Evolutionary conservation across 2,329 filamentous ascomycete genomes (phyloP).

Genomic region (Neofusicoccum laricinum): DNA sequence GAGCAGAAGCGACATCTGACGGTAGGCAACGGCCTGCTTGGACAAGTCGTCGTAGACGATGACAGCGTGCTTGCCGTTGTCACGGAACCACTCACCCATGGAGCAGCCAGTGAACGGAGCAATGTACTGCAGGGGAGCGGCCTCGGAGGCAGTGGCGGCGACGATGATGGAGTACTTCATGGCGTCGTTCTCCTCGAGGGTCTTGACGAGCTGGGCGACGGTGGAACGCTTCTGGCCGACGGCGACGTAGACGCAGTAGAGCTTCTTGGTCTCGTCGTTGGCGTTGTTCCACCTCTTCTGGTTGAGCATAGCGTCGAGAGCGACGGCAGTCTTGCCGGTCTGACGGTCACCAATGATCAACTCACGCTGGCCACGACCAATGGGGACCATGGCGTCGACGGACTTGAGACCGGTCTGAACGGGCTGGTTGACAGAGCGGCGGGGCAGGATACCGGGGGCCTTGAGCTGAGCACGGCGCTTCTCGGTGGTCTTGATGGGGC

Average conservation of each 20-base stretch:
- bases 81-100: constrained; percentile 73
- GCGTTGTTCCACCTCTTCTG: constrained; percentile 95
- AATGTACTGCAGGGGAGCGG: constrained; percentile 89
- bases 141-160: constrained; percentile 95
- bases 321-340: constrained; percentile 99
- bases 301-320: constrained; percentile 97
- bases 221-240: constrained; percentile 99
- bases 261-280: constrained; percentile 92
- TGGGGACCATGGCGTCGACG: constrained; percentile 99
- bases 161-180: constrained; percentile 98
- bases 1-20: constrained; percentile 98
- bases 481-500: constrained; percentile 87
- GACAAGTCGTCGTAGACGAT: constrained; percentile 93
- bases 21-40: constrained; percentile 97
- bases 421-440: constrained; percentile 94
- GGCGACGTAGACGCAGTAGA: constrained; percentile 99
- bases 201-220: constrained; percentile 98
- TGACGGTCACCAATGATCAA: constrained; percentile 99
- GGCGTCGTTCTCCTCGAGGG: constrained; percentile 98
- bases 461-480: constrained; percentile 97
- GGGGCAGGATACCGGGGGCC: constrained; percentile 96
- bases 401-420: constrained; percentile 99
- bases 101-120: constrained; percentile 79
- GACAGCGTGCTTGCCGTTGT: constrained; percentile 83
- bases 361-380: constrained; percentile 99